Conservation (phyloP, 2,329 filamentous ascomycete species). For the Colletotrichum spaethianum region DNA sequence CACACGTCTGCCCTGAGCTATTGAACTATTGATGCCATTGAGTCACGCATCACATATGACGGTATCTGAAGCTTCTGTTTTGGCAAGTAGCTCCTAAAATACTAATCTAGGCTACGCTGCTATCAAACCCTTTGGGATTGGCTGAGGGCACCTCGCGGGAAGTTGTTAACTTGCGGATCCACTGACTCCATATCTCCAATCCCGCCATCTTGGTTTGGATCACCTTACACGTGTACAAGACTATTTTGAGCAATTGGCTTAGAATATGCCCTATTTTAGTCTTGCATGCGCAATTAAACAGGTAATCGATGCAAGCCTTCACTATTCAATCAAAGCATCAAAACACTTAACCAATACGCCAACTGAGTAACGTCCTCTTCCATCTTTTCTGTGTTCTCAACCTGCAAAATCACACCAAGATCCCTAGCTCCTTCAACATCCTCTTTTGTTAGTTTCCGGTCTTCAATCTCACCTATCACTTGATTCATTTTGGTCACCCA, state of each 20-base stretch:
- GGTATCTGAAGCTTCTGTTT: background rate
- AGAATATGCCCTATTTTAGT: background rate
- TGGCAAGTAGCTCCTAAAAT: background rate
- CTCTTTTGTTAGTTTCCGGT: background rate
- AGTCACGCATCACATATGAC: background rate
- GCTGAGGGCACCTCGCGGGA: constrained; percentile 10
- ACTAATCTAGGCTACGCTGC: background rate
- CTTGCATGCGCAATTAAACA: background rate
- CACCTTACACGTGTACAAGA: too few species aligned
- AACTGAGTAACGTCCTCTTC: accelerated
- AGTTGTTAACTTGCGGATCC: background rate
- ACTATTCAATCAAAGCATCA: background rate
- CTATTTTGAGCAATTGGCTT: too few species aligned
- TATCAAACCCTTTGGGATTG: background rate
- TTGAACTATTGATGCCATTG: background rate
- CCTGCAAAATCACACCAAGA: background rate
- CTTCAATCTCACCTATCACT: background rate
- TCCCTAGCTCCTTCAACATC: background rate
- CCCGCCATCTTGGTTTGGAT: too few species aligned
- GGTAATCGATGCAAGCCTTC: background rate
- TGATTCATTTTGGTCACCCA: background rate
- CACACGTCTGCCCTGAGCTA: background rate
- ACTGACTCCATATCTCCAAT: too few species aligned
- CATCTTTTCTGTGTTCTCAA: background rate
- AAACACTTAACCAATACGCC: background rate